phyloP scores from a whole-genome alignment of 2,329 filamentous ascomycete genomes.

The Mollisia scopiformis region DNA sequence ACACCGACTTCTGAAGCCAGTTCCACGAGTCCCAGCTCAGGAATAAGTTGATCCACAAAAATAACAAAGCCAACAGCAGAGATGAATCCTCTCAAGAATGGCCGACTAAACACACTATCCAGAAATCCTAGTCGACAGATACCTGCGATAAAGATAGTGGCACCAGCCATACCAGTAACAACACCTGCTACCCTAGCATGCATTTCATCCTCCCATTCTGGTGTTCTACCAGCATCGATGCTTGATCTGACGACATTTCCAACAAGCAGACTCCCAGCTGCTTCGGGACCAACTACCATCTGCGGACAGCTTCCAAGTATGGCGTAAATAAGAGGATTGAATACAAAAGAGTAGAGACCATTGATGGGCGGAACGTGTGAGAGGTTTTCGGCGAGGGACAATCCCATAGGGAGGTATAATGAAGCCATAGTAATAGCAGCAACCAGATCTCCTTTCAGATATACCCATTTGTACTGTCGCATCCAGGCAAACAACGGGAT shows the following conservation, averaged over 20 bases:
- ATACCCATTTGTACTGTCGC: slow-evolving; percentile 79
- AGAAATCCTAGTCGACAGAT: slow-evolving; percentile 86
- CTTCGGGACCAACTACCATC: slow-evolving; percentile 94
- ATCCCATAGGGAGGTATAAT: slow-evolving; percentile 96
- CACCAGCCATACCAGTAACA: slow-evolving; percentile 84
- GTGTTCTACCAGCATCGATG: slow-evolving; percentile 68
- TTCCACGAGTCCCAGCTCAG: slow-evolving; percentile 77
- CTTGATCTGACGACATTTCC: slow-evolving; percentile 83
- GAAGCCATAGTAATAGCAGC: slow-evolving; percentile 96
- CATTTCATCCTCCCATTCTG: slow-evolving; percentile 63
- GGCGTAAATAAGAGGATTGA: slow-evolving; percentile 90
- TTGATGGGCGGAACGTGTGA: slow-evolving; percentile 92
- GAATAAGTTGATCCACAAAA: slow-evolving; percentile 90
- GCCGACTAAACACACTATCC: slow-evolving; percentile 90
- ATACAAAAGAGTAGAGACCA: slow-evolving; percentile 90
- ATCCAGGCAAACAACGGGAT: slow-evolving; percentile 92
- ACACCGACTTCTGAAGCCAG: slow-evolving; percentile 67
- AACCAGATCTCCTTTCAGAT: slow-evolving; percentile 82
- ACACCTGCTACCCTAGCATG: slow-evolving; percentile 87
- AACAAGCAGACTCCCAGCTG: slow-evolving; percentile 87
- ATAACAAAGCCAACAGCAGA: slow-evolving; percentile 97
- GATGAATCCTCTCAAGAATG: slow-evolving; percentile 94
- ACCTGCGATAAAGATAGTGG: slow-evolving; percentile 86
- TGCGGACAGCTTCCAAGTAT: slow-evolving; percentile 88
- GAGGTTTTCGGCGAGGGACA: slow-evolving; percentile 90